A percentile compares a stretch with the other conserved stretches of the same genome.
These are phyloP conservation scores for Fulvia fulva DNA, from an alignment of 2,329 filamentous ascomycete species.

Conservation along the genomic window DNA sequence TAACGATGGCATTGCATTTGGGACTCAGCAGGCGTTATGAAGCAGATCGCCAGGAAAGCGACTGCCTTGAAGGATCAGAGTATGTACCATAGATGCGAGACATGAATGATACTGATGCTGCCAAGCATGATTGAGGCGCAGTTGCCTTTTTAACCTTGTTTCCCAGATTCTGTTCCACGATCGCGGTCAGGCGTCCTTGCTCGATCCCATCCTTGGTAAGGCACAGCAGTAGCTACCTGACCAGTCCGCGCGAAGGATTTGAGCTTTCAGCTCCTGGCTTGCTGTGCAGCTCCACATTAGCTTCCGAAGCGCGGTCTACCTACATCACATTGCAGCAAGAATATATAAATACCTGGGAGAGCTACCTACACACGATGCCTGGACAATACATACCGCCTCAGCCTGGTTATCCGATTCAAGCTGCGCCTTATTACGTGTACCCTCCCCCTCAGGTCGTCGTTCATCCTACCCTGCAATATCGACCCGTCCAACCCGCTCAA, in stretches of 20 bases:
- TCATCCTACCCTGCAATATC: background rate
- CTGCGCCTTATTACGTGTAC: too few relatives aligned
- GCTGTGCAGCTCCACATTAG: background rate
- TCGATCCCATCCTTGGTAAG: background rate
- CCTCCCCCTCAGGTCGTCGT: background rate
- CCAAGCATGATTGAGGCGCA: background rate
- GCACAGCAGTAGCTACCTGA: background rate
- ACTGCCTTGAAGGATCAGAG: background rate
- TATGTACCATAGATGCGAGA: background rate
- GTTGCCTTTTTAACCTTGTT: background rate
- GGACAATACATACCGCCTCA: too few relatives aligned
- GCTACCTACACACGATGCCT: background rate
- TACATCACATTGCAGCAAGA: background rate
- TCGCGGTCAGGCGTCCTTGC: background rate
- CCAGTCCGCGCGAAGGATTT: background rate
- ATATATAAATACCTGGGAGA: background rate
- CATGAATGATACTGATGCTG: background rate
- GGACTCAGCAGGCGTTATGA: background rate
- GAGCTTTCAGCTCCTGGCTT: too few relatives aligned
- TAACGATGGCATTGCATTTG: background rate
- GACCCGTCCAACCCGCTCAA: background rate
- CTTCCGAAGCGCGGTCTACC: background rate
- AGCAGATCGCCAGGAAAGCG: conserved; percentile 1
- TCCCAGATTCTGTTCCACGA: background rate
- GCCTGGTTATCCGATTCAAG: background rate